Percentiles rank a stretch among this genome's conserved stretches.
Evolutionary conservation across 75 land plant species (phyloP).

Genomic region (Azolla pinnata): DNA sequence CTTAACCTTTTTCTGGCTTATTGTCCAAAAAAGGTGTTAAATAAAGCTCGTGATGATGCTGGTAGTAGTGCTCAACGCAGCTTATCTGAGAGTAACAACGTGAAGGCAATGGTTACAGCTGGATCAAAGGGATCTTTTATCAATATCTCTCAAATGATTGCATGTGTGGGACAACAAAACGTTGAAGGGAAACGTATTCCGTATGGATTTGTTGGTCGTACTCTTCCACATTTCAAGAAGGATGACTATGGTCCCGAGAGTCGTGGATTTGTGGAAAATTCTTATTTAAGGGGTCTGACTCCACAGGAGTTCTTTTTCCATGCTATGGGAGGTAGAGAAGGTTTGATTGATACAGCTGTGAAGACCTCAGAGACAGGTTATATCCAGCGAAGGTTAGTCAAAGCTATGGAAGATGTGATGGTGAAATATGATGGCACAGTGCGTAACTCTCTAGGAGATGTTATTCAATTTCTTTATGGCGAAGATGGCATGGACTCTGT

Average conservation of each 20-base stretch:
- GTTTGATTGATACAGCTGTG: conserved; percentile 98
- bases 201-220: conserved; percentile 75
- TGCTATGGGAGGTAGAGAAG: conserved; percentile 99
- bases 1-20: too few relatives aligned
- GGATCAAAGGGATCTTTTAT: conserved; percentile 99
- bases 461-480: conserved; percentile 98
- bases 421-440: conserved; percentile 99
- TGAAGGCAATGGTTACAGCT: conserved; percentile 98
- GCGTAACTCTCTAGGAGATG: conserved; percentile 91
- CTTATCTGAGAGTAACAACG: conserved; percentile 90
- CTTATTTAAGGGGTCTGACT: conserved; percentile 88
- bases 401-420: conserved; percentile 99
- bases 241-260: conserved; percentile 96
- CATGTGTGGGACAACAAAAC: conserved; percentile 99
- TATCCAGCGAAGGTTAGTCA: conserved; percentile 93
- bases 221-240: conserved; percentile 91
- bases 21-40: too few relatives aligned
- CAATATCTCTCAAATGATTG: conserved; percentile 99
- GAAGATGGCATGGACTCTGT: conserved; percentile 99
- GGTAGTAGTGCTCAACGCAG: conserved; percentile 89
- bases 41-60: conserved; percentile 98
- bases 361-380: conserved; percentile 99
- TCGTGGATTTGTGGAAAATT: conserved; percentile 98
- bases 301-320: conserved; percentile 99
- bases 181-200: conserved; percentile 99